Evolutionary conservation across 805 yeast species (phyloP), one percentile per base, ranked within the genome.

Genomic region (Lachancea nothofagi): DNA sequence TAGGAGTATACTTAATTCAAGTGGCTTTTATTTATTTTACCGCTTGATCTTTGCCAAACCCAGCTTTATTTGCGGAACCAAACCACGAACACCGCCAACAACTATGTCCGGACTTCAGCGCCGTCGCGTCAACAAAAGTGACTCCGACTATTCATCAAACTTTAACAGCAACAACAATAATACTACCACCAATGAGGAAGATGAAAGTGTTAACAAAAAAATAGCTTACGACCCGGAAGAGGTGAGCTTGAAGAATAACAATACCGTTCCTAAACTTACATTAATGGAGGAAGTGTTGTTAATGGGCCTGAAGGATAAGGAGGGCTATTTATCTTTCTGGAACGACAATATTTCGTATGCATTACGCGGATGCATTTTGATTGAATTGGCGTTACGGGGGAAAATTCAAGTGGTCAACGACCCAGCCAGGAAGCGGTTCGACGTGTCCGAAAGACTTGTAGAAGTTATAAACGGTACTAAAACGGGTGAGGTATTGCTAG

Each of bases 271-370:
- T 1, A 68, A 78, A 30, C 70, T 93, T 50, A 93, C 98, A 0
- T 67, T 93, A 49, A 88, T 93, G 96, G 98, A 93, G 64, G 98
- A 93, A 64, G 96, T 93, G 5, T 69, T 93, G 48, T 72, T 93
- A 47, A 75, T 93, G 69, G 98, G 98, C 4, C 72, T 93, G 49
- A 89, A 90, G 57, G 97, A 93, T 64, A 83, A 84, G 53, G 97
- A 93, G 64, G 98, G 98, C 9, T 88, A 90, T 62, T 70, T 93
- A 32, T 87, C 96, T 21, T 93, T 93, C 65, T 93, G 98, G 98
- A 93, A 93, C 60, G 98, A 93, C 64, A 89, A 87, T 64, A 89
- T 93, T 40, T 87, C 97, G 18, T 93, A 93, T 66, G 96, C 97
- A 1, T 72, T 93, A 44, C 78, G 98, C 54, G 98, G 98, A 9